Evolutionary conservation across 2,329 filamentous ascomycete genomes (phyloP).

Genomic region (Lecanicillium sp.): DNA sequence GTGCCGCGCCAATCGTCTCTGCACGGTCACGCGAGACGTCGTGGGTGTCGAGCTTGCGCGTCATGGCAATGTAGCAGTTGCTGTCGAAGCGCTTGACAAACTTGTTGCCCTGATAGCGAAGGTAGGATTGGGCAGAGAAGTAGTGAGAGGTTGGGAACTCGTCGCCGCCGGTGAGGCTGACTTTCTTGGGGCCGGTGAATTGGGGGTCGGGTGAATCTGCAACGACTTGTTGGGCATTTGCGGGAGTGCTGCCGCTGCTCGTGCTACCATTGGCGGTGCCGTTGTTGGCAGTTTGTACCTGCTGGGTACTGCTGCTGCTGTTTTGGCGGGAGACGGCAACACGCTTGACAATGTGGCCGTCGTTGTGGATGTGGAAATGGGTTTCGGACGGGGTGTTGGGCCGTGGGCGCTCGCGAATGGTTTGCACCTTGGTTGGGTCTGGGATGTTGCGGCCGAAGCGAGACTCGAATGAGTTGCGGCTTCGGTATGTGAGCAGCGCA

Average conservation of each 20-base stretch:
- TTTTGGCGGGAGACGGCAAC: conserved; percentile 38
- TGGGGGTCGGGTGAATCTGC: conserved; percentile 45
- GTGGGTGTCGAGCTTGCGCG: conserved; percentile 93
- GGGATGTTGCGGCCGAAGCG: conserved; percentile 91
- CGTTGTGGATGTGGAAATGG: conserved; percentile 76
- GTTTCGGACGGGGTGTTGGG: conserved; percentile 57
- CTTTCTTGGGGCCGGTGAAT: conserved; percentile 56
- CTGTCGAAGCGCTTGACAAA: conserved; percentile 96
- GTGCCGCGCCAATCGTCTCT: conserved; percentile 60
- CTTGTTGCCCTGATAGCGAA: conserved; percentile 92
- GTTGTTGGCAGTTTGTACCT: background rate
- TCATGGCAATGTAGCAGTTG: conserved; percentile 99
- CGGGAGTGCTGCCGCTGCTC: no score
- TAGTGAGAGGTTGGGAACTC: conserved; percentile 62
- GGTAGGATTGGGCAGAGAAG: conserved; percentile 95
- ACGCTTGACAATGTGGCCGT: conserved; percentile 61
- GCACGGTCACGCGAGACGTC: conserved; percentile 77
- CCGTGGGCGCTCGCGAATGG: conserved; percentile 61
- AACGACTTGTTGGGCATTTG: conserved; percentile 13
- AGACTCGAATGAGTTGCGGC: conserved; percentile 92
- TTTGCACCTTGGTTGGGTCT: conserved; percentile 74
- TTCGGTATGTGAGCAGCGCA: conserved; percentile 89
- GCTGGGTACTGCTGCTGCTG: conserved; percentile 23
- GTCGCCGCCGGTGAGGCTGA: conserved; percentile 42
- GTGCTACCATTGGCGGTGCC: conserved; percentile 18